Evolutionary conservation across 2,329 filamentous ascomycete genomes (phyloP), one percentile per base, ranked within the genome.

Genomic region (Sporothrix inflata): DNA sequence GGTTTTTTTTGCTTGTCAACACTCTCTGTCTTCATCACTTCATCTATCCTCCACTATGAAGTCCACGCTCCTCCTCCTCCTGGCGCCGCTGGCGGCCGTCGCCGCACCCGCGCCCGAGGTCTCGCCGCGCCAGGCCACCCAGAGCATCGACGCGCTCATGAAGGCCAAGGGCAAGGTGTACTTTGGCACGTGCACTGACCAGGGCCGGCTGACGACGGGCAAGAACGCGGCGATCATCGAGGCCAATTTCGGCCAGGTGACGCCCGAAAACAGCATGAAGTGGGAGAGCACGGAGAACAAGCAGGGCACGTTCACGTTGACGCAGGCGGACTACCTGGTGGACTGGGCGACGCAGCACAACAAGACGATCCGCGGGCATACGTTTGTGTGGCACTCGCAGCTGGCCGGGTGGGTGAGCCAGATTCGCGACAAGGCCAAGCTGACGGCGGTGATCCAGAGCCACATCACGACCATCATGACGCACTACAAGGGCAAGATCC

Each of bases 241-340:
- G 74, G 81, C 83, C 70, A 82, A 90, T 79, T 92, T 91, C 74
- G 89, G 89, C 24, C 86, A 89, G 78, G 82, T 92, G 27, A 91
- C 90, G 0, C 85, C 87, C 1, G 90, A 92, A 83, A 92, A 92
- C 83, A 88, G 84, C 78, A 90, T 91, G 86, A 92, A 92, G 81
- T 92, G 89, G 89, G 88, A 91, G 75, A 81, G 85, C 45, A 83
- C 83, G 21, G 82, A 91, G 79, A 77, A 76, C n/a, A 78, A 78
- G 38, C 81, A 83, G 73, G 85, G 84, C 73, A 77, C 75, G 1
- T 92, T 89, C 84, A 88, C 82, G 74, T 90, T 89, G 76, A 78
- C 76, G 19, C 80, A 80, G n/a, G 85, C 87, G 14, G 90, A 91
- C 79, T 84, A 85, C 77, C 83, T 90, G 9, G 87, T 91, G 73